A percentile compares a stretch with the other conserved stretches of the same genome.
These are phyloP conservation scores for Pestalotiopsis sp. DNA, from an alignment of 2,329 filamentous ascomycete genomes.

Conservation along the genomic window DNA sequence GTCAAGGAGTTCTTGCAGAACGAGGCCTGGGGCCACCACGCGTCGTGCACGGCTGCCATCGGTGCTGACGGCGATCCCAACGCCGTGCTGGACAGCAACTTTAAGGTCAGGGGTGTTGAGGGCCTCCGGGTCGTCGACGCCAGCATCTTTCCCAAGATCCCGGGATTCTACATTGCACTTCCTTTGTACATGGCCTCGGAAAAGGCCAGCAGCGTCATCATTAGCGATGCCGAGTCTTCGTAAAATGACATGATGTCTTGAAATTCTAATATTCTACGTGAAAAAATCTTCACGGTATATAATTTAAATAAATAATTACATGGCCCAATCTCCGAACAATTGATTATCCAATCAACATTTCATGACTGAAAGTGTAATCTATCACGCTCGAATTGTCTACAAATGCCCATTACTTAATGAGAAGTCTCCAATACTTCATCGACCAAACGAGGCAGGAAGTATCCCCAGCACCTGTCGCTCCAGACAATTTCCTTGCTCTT, in stretches of 20 bases:
- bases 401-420: no score
- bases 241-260: background rate
- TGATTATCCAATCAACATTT: background rate
- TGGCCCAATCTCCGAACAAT: background rate
- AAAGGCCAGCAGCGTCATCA: conserved; percentile 42
- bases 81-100: conserved; percentile 53
- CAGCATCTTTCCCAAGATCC: conserved; percentile 46
- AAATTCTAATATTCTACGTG: background rate
- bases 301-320: background rate
- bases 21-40: conserved; percentile 56
- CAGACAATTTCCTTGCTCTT: no score
- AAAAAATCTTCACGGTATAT: background rate
- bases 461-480: no score
- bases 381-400: no score
- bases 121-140: conserved; percentile 58
- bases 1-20: conserved; percentile 36
- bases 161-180: conserved; percentile 41
- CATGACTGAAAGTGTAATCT: background rate
- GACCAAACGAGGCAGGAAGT: no score
- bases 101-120: conserved; percentile 51
- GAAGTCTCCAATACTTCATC: no score
- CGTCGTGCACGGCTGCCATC: conserved; percentile 53
- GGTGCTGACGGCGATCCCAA: conserved; percentile 49
- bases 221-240: conserved; percentile 2
- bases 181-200: conserved; percentile 54